Conservation (phyloP, 2,329 filamentous ascomycete species). For the Aspergillus eucalypticola region DNA sequence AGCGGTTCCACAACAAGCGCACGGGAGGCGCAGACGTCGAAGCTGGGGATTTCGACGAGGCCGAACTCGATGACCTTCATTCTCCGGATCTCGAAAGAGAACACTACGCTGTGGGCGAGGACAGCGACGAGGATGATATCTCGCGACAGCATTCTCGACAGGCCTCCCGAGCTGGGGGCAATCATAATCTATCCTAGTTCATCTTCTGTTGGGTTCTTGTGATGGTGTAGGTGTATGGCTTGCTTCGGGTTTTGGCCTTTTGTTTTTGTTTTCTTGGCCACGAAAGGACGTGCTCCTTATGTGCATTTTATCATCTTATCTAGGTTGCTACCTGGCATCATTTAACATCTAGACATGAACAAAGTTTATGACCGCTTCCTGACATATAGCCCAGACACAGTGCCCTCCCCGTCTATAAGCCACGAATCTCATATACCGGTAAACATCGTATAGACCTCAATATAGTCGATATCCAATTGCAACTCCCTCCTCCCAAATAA, state of each 20-base stretch:
- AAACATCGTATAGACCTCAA: no score
- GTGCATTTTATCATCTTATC: background rate
- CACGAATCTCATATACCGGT: no score
- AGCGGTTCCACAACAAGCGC: constrained; percentile 50
- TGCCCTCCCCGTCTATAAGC: background rate
- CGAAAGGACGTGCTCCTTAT: background rate
- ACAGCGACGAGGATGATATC: constrained; percentile 42
- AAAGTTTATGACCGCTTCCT: constrained; percentile 8
- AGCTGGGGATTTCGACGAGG: constrained; percentile 63
- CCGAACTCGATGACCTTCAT: constrained; percentile 59
- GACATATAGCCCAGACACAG: background rate
- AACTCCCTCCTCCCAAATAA: background rate
- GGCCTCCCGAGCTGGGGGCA: constrained; percentile 8
- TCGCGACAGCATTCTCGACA: constrained; percentile 14
- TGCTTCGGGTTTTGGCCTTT: constrained; percentile 8
- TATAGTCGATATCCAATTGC: background rate
- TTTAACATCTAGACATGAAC: constrained; percentile 9
- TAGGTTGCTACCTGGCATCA: constrained; percentile 4
- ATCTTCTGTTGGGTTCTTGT: constrained; percentile 3
- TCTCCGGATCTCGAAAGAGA: constrained; percentile 36
- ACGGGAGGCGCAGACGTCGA: constrained; percentile 54
- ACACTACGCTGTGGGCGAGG: constrained; percentile 53
- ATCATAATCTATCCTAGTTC: constrained; percentile 9
- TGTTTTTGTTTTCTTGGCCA: background rate
- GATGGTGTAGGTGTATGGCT: constrained; percentile 3